A percentile compares a stretch with the other conserved stretches of the same genome.
Evolutionary conservation across 768 basidiomycete genomes (phyloP).

Genomic region (Piloderma croceum): DNA sequence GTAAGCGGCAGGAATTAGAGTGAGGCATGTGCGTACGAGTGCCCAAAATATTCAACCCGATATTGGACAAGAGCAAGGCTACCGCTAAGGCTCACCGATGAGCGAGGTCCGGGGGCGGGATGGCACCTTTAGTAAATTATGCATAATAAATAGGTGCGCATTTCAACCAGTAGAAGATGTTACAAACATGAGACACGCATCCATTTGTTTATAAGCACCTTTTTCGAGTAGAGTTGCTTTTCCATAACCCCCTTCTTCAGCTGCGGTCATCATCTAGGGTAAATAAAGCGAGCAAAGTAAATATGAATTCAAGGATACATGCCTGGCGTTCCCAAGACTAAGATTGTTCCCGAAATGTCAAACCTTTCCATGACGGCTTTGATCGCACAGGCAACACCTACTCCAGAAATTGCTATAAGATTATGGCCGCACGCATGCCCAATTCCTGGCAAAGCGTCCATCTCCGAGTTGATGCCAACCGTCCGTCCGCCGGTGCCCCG

Average conservation of each 20-base stretch:
- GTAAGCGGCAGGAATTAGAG: neutral
- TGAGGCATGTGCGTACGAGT: constrained; percentile 60
- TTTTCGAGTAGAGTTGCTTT: constrained; percentile 65
- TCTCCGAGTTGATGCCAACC: constrained; percentile 79
- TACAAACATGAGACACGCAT: constrained; percentile 66
- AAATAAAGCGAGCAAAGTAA: neutral
- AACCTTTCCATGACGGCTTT: constrained; percentile 56
- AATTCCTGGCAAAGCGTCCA: constrained; percentile 56
- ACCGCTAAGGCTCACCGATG: constrained; percentile 58
- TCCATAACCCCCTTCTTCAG: constrained; percentile 74
- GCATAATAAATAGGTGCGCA: neutral
- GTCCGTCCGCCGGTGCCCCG: constrained; percentile 63
- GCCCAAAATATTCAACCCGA: constrained; percentile 62
- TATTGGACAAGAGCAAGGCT: constrained; percentile 59
- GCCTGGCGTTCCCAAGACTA: constrained; percentile 78
- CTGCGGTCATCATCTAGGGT: constrained; percentile 28
- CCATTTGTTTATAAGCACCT: constrained; percentile 76
- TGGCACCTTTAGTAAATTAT: constrained; percentile 52
- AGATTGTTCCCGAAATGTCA: constrained; percentile 60
- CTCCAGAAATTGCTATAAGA: constrained; percentile 70
- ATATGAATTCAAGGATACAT: constrained; percentile 4
- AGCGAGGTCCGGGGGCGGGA: constrained; percentile 70
- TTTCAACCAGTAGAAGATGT: constrained; percentile 1
- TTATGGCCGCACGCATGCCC: constrained; percentile 83
- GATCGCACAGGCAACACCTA: constrained; percentile 64